Percentiles rank a stretch among this genome's conserved stretches.
Evolutionary conservation across 2,329 filamentous ascomycete species (phyloP).

Genomic region (Fusarium sp.): DNA sequence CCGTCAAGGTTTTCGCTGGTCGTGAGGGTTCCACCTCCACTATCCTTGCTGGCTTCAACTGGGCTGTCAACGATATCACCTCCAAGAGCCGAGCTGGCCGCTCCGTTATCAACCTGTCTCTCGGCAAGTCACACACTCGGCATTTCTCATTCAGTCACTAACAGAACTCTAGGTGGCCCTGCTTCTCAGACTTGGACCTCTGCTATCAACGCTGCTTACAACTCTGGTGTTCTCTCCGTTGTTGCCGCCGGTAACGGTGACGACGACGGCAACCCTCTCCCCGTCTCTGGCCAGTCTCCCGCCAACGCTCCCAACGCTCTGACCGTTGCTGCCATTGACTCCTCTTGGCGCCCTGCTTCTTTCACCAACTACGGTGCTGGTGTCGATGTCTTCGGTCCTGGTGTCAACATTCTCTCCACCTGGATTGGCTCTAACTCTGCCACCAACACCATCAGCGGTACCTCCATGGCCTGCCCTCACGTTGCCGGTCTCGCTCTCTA

Average conservation of each 20-base stretch:
- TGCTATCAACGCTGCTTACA: conserved; percentile 55
- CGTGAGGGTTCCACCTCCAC: conserved; percentile 38
- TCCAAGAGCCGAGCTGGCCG: conserved; percentile 48
- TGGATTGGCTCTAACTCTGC: conserved; percentile 53
- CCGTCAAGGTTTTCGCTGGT: conserved; percentile 49
- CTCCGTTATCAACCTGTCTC: conserved; percentile 55
- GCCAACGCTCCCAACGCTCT: conserved; percentile 58
- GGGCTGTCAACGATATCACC: conserved; percentile 51
- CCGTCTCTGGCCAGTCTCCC: conserved; percentile 58
- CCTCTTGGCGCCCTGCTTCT: conserved; percentile 51
- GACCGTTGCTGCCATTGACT: conserved; percentile 61
- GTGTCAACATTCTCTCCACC: conserved; percentile 53
- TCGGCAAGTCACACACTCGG: conserved; percentile 41
- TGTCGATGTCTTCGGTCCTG: conserved; percentile 57
- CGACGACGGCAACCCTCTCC: conserved; percentile 34
- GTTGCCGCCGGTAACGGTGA: conserved; percentile 61
- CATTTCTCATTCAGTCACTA: not conserved
- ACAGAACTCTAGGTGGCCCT: conserved; percentile 43
- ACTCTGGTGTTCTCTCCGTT: conserved; percentile 55
- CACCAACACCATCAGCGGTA: conserved; percentile 54
- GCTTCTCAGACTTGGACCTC: conserved; percentile 51
- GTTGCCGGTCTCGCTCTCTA: conserved; percentile 55
- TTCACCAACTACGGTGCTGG: conserved; percentile 62
- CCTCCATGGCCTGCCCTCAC: conserved; percentile 56
- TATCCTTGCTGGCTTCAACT: conserved; percentile 56